These are phyloP conservation scores for Neoascochyta sp. DNA, from an alignment of 2,329 filamentous ascomycete genomes.

Conservation along the genomic window DNA sequence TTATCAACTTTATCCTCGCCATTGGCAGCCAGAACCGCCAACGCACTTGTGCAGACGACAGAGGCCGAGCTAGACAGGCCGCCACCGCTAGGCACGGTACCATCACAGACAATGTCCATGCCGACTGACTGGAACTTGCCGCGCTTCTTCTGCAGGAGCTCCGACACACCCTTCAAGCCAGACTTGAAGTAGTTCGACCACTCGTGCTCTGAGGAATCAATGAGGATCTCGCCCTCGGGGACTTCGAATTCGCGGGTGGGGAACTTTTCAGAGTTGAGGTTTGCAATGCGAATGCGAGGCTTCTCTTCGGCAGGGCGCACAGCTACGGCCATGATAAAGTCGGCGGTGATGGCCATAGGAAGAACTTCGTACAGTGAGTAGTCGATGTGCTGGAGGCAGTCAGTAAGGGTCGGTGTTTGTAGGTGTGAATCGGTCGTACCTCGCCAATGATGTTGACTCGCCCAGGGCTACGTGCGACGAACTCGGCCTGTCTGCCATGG, in stretches of 20 bases:
- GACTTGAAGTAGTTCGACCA: slow-evolving; percentile 99
- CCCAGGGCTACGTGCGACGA: slow-evolving; percentile 85
- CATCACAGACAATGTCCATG: slow-evolving; percentile 87
- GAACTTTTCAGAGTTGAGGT: slow-evolving; percentile 74
- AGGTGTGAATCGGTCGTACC: slow-evolving; percentile 21
- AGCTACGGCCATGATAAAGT: slow-evolving; percentile 80
- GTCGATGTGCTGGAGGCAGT: slow-evolving; percentile 71
- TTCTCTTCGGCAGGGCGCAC: slow-evolving; percentile 51
- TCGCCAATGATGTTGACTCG: slow-evolving; percentile 98
- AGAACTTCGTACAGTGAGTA: slow-evolving; percentile 96
- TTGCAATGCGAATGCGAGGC: slow-evolving; percentile 71
- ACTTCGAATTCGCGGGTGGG: slow-evolving; percentile 71
- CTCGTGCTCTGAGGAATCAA: slow-evolving; percentile 80
- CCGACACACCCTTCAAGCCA: slow-evolving; percentile 76
- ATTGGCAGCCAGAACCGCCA: slow-evolving; percentile 85
- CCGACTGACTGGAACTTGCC: slow-evolving; percentile 65
- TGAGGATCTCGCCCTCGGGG: slow-evolving; percentile 56
- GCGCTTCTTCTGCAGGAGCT: slow-evolving; percentile 67
- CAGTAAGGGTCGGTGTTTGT: slow-evolving; percentile 4
- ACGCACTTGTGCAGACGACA: slow-evolving; percentile 83
- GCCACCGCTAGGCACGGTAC: slow-evolving; percentile 85
- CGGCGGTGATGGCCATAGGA: slow-evolving; percentile 90
- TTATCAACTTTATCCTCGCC: slow-evolving; percentile 77
- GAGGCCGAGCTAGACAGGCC: slow-evolving; percentile 92
- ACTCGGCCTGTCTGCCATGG: slow-evolving; percentile 70